These are phyloP conservation scores for Carex littledalei DNA, from an alignment of 176 grass and related monocot genomes.

Conservation along the genomic window DNA sequence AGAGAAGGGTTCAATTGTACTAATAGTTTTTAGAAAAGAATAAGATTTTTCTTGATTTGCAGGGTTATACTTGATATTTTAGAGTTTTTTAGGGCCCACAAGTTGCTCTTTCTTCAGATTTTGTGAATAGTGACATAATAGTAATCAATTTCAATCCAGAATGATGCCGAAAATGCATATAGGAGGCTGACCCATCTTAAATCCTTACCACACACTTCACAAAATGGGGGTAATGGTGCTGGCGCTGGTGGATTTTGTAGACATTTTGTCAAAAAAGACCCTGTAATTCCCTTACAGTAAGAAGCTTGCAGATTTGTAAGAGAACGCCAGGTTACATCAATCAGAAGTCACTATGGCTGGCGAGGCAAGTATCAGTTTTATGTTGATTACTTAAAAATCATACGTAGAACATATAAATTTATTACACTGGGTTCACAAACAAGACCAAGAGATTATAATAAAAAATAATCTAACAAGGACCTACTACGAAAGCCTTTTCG, in stretches of 20 bases:
- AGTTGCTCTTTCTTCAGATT: conserved; percentile 5
- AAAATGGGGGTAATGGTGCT: conserved; percentile 16
- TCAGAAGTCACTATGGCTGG: conserved; percentile 49
- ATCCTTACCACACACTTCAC: conserved; percentile 21
- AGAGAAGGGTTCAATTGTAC: no score
- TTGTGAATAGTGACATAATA: conserved; percentile 1
- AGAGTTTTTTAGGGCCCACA: not conserved
- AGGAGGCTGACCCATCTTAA: conserved; percentile 65
- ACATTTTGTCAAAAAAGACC: conserved; percentile 58
- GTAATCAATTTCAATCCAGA: conserved; percentile 45
- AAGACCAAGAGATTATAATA: not conserved
- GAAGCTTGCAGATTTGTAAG: conserved; percentile 73
- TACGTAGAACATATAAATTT: not conserved
- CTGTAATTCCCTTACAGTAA: conserved; percentile 39
- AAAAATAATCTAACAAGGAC: not conserved
- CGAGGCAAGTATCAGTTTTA: conserved; percentile 39
- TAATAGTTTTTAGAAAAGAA: not conserved
- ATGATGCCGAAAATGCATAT: conserved; percentile 66
- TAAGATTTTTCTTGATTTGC: not conserved
- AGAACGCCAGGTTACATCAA: conserved; percentile 82
- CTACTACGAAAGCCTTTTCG: not conserved
- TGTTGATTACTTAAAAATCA: not conserved
- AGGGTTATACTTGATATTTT: not conserved
- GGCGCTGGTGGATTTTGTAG: conserved; percentile 47
- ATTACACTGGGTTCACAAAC: not conserved